These are phyloP conservation scores for Nothophytophthora sp. DNA, from an alignment of 352 stramenopile species.

Conservation along the genomic window DNA sequence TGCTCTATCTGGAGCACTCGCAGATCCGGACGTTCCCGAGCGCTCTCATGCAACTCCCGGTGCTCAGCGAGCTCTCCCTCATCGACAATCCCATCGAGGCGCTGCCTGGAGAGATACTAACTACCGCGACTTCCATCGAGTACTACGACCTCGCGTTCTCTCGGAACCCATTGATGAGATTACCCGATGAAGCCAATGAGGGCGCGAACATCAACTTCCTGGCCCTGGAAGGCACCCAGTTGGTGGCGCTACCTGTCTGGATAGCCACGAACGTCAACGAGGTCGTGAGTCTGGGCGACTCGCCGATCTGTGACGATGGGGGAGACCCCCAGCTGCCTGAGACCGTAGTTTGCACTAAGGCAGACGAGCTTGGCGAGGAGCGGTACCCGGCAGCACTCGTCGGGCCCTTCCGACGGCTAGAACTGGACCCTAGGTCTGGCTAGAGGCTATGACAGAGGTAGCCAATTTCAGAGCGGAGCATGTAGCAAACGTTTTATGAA, in stretches of 20 bases:
- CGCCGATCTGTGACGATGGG: no score
- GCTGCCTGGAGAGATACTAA: conserved; percentile 12
- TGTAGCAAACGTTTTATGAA: no score
- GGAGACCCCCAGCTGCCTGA: no score
- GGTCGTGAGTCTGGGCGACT: no score
- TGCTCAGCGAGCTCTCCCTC: conserved; percentile 27
- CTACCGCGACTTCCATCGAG: background rate
- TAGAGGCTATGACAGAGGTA: no score
- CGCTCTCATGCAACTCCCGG: conserved; percentile 12
- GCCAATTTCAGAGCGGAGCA: no score
- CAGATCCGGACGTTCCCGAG: conserved; percentile 23
- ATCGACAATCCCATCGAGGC: conserved; percentile 26
- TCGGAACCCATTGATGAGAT: conserved; percentile 16
- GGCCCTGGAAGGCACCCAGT: conserved; percentile 25
- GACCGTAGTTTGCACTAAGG: no score
- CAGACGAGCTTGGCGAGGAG: no score
- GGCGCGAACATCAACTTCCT: conserved; percentile 22
- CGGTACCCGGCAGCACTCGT: no score
- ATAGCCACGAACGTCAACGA: conserved; percentile 10
- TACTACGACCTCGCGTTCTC: conserved; percentile 24
- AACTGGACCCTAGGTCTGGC: no score
- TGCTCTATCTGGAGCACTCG: conserved; percentile 29
- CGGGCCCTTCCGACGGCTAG: no score
- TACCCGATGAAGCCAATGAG: conserved; percentile 11
- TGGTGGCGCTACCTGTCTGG: conserved; percentile 25